A percentile compares a stretch with the other conserved stretches of the same genome.
Evolutionary conservation across 2,329 filamentous ascomycete species (phyloP).

Genomic region (Xylariales sp.): DNA sequence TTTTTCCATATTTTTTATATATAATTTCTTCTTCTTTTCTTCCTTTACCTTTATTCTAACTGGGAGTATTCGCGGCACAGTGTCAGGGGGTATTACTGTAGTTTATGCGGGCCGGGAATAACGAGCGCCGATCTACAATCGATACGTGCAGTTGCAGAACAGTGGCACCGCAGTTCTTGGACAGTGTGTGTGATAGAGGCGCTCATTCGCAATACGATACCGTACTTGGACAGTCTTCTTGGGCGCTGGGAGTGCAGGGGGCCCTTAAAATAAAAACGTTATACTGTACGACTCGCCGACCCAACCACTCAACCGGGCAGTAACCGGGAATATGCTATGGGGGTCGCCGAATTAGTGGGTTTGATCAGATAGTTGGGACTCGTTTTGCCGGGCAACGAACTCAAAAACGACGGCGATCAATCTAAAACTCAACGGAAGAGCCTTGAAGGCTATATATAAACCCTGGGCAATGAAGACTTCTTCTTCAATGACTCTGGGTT

Average conservation of each 20-base stretch:
- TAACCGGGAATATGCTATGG: not conserved
- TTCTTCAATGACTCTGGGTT: too few species aligned
- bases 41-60: not conserved
- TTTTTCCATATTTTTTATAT: too few species aligned
- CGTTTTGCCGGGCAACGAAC: constrained; percentile 4
- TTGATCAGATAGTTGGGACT: constrained; percentile 24
- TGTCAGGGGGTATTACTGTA: constrained; percentile 1
- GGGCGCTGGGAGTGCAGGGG: too few species aligned
- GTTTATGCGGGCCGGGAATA: constrained; percentile 10
- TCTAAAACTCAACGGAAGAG: not conserved
- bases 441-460: not conserved
- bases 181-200: too few species aligned
- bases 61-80: not conserved
- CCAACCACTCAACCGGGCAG: not conserved
- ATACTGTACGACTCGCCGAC: too few species aligned
- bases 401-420: not conserved
- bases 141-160: not conserved
- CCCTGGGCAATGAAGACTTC: too few species aligned
- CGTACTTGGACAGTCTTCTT: too few species aligned
- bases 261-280: too few species aligned
- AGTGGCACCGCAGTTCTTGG: too few species aligned
- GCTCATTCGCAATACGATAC: too few species aligned
- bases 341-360: constrained; percentile 7
- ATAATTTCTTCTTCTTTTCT: too few species aligned
- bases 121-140: constrained; percentile 20